Percentiles rank a stretch among this genome's conserved stretches.
These are phyloP conservation scores for Cryptosporidium xiaoi DNA, from an alignment of 169 alveolate species.

Conservation along the genomic window DNA sequence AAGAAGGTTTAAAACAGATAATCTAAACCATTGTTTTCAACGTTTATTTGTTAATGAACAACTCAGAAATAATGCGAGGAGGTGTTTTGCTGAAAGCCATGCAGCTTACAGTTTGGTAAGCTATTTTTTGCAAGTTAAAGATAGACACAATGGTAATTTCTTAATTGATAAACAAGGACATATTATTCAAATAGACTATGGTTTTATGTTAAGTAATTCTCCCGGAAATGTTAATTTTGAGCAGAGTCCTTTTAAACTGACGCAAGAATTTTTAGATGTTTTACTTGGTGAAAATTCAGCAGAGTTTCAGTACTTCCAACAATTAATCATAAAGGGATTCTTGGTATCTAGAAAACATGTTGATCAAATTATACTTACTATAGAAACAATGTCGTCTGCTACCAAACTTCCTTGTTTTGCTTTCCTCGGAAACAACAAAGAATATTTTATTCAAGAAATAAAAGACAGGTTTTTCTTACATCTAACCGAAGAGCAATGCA, in stretches of 20 bases:
- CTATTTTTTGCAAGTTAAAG: constrained; percentile 92
- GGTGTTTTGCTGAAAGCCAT: constrained; percentile 92
- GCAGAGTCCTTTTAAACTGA: constrained; percentile 96
- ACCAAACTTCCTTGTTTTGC: constrained; percentile 90
- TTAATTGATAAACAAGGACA: constrained; percentile 93
- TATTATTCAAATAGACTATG: constrained; percentile 95
- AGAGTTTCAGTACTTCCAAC: constrained; percentile 89
- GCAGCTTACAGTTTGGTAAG: constrained; percentile 96
- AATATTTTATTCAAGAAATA: constrained; percentile 64
- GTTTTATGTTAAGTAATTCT: constrained; percentile 93
- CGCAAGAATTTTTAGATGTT: constrained; percentile 93
- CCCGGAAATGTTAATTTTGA: constrained; percentile 97
- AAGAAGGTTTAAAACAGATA: constrained; percentile 77
- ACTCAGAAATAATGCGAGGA: constrained; percentile 54
- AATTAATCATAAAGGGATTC: constrained; percentile 83
- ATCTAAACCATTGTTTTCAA: constrained; percentile 63
- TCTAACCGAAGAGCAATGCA: constrained; percentile 84
- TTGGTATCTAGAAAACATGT: constrained; percentile 90
- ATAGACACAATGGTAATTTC: constrained; percentile 96
- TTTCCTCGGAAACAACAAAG: constrained; percentile 81
- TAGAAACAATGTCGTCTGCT: constrained; percentile 92
- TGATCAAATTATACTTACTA: constrained; percentile 87
- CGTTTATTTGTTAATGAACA: constrained; percentile 37
- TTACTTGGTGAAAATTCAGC: constrained; percentile 93
- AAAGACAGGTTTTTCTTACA: constrained; percentile 78